A percentile compares a stretch with the other conserved stretches of the same genome.
Conservation (phyloP, 78 protist species). For the Dictyostelium capitatum region DNA sequence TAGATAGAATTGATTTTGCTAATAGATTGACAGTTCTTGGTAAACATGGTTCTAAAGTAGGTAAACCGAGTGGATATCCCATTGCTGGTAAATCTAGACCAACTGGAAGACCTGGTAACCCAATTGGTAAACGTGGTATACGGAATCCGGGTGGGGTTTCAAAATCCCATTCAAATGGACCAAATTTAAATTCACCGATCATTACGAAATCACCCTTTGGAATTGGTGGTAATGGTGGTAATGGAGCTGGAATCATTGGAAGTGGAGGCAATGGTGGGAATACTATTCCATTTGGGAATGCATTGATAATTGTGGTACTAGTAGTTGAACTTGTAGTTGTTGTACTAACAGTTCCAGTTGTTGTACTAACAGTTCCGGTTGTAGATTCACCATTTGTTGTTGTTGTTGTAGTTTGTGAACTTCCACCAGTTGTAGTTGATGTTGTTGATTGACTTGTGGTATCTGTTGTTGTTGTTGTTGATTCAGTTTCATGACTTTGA, state of each 20-base stretch:
- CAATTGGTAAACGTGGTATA: neutral
- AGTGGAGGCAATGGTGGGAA: neutral
- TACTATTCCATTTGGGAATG: neutral
- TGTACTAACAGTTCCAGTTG: no score
- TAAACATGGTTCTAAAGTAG: neutral
- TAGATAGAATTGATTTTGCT: neutral
- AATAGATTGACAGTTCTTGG: neutral
- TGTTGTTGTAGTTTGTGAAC: no score
- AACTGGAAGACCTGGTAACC: constrained; percentile 6
- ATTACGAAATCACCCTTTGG: neutral
- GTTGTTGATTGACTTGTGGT: neutral
- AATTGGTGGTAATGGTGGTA: neutral
- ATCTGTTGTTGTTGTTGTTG: neutral
- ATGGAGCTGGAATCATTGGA: neutral
- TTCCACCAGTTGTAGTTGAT: neutral
- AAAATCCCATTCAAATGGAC: constrained; percentile 1
- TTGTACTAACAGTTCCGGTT: neutral
- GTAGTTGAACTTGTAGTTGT: neutral
- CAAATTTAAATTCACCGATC: neutral
- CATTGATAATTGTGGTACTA: neutral
- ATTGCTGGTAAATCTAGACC: neutral
- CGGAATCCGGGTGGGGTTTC: neutral
- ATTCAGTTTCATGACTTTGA: neutral
- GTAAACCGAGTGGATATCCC: neutral
- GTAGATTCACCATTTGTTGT: neutral